A percentile compares a stretch with the other conserved stretches of the same genome.
phyloP scores from a whole-genome alignment of 306 rosid genomes.

The Bauhinia variegata region DNA sequence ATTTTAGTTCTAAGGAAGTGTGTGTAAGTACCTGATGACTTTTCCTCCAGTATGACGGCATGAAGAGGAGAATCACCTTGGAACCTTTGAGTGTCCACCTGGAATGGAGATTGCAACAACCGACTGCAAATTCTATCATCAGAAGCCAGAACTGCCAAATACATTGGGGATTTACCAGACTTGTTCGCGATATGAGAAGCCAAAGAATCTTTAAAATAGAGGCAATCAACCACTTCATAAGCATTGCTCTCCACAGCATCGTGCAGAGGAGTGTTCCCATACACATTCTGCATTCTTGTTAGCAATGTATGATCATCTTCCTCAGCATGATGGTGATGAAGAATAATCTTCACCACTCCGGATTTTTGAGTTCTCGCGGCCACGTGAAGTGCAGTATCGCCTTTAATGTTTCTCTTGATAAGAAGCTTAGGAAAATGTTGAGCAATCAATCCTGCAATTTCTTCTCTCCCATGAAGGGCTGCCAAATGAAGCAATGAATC shows the following conservation, averaged over 20 bases:
- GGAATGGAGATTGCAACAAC: constrained; percentile 8
- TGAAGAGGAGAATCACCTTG: constrained; percentile 34
- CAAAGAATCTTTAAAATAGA: neutral
- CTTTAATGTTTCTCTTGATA: neutral
- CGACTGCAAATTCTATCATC: neutral
- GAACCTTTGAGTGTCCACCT: neutral
- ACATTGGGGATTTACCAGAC: constrained; percentile 25
- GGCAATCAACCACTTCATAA: neutral
- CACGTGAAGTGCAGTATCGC: constrained; percentile 39
- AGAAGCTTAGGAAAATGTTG: neutral
- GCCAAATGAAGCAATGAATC: constrained; percentile 41
- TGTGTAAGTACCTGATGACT: constrained; percentile 3
- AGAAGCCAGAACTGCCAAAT: constrained; percentile 13
- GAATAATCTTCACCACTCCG: neutral
- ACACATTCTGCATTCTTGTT: constrained; percentile 2
- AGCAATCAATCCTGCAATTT: neutral
- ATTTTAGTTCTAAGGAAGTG: no score
- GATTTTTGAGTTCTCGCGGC: constrained; percentile 8
- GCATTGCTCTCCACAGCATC: constrained; percentile 23
- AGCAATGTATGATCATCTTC: no score
- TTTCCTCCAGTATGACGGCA: constrained; percentile 18
- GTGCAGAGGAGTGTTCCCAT: constrained; percentile 38
- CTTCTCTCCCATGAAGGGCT: neutral
- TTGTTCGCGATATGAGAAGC: constrained; percentile 3
- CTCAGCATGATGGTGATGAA: neutral